Base-by-base conservation (phyloP, 2,329 filamentous ascomycete genomes). In the Ophiocordyceps unilateralis region DNA sequence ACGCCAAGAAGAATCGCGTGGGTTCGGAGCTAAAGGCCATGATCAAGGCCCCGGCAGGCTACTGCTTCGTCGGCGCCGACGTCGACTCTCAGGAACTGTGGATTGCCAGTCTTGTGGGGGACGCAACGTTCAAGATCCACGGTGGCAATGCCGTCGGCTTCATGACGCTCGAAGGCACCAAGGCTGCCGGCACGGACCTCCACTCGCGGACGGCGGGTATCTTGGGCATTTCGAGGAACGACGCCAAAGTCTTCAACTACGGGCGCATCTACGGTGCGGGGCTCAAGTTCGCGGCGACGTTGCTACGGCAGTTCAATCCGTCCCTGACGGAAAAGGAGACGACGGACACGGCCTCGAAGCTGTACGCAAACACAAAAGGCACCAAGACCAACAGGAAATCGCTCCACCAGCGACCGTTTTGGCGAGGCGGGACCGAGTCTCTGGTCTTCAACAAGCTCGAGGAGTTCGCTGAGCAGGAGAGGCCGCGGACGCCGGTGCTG, bases 381-480 rank as follows among this genome's bases (percentile, higher is more conserved):
- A 75, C 78, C 42, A 91, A 91, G 56, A 93, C 86, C 0, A 81
- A 69, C 39, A 74, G 83, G 23, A 91, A 81, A 51, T 52, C 69
- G 0, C 63, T 96, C 6, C 74, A 77, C 54, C 80, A 86, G 44
- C 72, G 78, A 8, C 65, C 82, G 0, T 98, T 98, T 60, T 98
- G 91, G 89, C 78, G 88, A 42, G 91, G 91, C 24, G 91, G 91
- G 8, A 96, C 91, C 0, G 91, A 98, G 58, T 94, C 86, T 0
- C 91, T 96, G 51, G 89, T 98, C 8, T 98, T 98, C 70, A 98
- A 98, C 64, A 91, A 86, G 55, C 75, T 98, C 0, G 93, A 98
- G 64, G 87, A 95, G 52, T 98, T 98, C 61, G 91, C 93, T 4
- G 87, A 96, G 57, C 89, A 96, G 57, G 87, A 95, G 54, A 70